A percentile compares a stretch with the other conserved stretches of the same genome.
Evolutionary conservation across 2,329 filamentous ascomycete species (phyloP).

Genomic region (Pezicula radicicola): DNA sequence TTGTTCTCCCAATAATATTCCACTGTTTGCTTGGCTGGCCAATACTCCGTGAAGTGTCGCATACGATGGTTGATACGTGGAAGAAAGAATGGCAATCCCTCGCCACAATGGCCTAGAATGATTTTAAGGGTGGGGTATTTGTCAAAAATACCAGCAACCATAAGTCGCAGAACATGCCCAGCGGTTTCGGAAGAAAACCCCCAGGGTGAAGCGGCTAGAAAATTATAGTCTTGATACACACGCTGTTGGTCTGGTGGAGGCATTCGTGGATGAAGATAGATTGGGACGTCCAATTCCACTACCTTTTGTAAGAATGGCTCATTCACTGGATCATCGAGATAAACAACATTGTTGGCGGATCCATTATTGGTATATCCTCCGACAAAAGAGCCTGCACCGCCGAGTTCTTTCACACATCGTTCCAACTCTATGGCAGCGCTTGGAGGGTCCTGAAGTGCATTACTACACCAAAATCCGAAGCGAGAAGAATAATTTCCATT

Average conservation of each 20-base stretch:
- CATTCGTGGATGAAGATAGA: slow-evolving; percentile 35
- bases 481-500: slow-evolving; percentile 12
- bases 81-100: slow-evolving; percentile 33
- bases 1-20: slow-evolving; percentile 51
- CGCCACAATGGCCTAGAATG: slow-evolving; percentile 20
- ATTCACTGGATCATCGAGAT: slow-evolving; percentile 33
- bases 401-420: slow-evolving; percentile 27
- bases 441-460: slow-evolving; percentile 14
- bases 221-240: slow-evolving; percentile 18
- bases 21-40: slow-evolving; percentile 34
- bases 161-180: slow-evolving; percentile 15
- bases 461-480: slow-evolving; percentile 19
- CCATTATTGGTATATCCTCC: slow-evolving; percentile 34
- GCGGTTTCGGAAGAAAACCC: slow-evolving; percentile 45
- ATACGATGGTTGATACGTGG: slow-evolving; percentile 44
- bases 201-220: slow-evolving; percentile 39
- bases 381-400: slow-evolving; percentile 41
- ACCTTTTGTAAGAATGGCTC: slow-evolving; percentile 34
- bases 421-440: slow-evolving; percentile 16
- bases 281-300: slow-evolving; percentile 35
- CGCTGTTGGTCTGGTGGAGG: slow-evolving; percentile 23
- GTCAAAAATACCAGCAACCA: slow-evolving; percentile 18
- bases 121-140: slow-evolving; percentile 16
- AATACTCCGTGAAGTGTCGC: slow-evolving; percentile 23
- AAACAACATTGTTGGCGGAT: slow-evolving; percentile 17